Conservation (phyloP, 805 yeast species). For the Hanseniaspora jakobsenii region DNA sequence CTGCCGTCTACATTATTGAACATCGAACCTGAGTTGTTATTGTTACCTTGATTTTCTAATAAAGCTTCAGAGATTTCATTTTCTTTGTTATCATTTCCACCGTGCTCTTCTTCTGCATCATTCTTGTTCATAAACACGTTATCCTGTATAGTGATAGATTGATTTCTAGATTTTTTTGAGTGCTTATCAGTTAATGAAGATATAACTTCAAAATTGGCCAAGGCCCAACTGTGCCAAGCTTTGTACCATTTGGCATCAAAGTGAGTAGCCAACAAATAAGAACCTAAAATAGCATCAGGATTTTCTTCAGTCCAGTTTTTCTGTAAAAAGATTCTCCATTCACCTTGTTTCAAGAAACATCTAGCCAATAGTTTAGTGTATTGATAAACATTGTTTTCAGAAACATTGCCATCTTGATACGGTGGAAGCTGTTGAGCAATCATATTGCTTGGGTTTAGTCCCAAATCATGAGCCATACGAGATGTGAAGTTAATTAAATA, state of each 20-base stretch:
- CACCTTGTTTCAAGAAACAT: slow-evolving; percentile 94
- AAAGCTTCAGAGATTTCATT: slow-evolving; percentile 18
- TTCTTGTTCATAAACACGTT: slow-evolving; percentile 15
- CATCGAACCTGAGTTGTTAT: slow-evolving; percentile 15
- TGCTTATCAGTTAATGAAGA: slow-evolving; percentile 37
- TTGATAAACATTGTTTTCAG: slow-evolving; percentile 59
- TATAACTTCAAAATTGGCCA: slow-evolving; percentile 92
- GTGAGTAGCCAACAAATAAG: slow-evolving; percentile 86
- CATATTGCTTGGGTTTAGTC: slow-evolving; percentile 74
- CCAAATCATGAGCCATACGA: slow-evolving; percentile 76
- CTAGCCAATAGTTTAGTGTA: slow-evolving; percentile 79
- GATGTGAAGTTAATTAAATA: slow-evolving; percentile 85
- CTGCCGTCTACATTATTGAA: slow-evolving; percentile 15
- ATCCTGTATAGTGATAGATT: slow-evolving; percentile 11
- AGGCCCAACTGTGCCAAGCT: slow-evolving; percentile 99
- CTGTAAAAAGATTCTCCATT: slow-evolving; percentile 84
- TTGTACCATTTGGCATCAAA: slow-evolving; percentile 90
- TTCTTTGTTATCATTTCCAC: background rate
- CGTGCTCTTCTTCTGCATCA: slow-evolving; percentile 14
- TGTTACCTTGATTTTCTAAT: slow-evolving; percentile 7
- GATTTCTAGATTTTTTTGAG: slow-evolving; percentile 18
- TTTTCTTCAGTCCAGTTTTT: slow-evolving; percentile 67
- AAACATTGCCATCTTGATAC: slow-evolving; percentile 26
- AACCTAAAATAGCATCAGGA: slow-evolving; percentile 77
- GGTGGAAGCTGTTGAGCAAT: slow-evolving; percentile 78